Base-by-base conservation (phyloP, 768 basidiomycete species). In the Russula lepida region DNA sequence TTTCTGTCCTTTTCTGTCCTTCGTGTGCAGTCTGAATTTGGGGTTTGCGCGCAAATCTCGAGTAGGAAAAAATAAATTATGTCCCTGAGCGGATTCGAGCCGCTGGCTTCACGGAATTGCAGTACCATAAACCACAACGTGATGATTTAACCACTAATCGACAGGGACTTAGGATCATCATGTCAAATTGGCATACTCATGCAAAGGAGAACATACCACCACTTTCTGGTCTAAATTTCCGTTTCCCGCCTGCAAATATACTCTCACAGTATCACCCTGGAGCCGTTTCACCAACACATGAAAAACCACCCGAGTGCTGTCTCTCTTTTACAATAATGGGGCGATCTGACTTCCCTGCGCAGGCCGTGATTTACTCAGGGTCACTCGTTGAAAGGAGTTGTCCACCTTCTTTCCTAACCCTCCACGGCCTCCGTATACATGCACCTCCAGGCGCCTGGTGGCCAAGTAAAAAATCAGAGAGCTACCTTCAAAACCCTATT, bases 61-160 rank as follows among this genome's bases (percentile, higher is more conserved):
- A 11, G 28, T n/a, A 6, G 19, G 30, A 54, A 27, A 39, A 48
- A 58, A 53, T 8, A 13, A 17, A 4, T 9, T 44, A 12, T 63
- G 62, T 63, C 62, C 62, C 62, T 56, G 59, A 54, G 52, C 53
- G 59, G 62, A 63, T 54, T 63, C 62, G 62, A 63, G 62, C 62
- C 59, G 53, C 52, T 54, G 62, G 62, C 62, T 63, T 63, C 62
- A 63, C 62, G 62, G 62, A 55, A 4, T 43, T 60, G 59, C 7
- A 6, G 23, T 12, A 6, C 21, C 21, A 2, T 6, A 37, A 37
- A 28, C 62, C 62, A 63, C 62, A 63, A 63, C 59, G 62, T 63
- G 62, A 63, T 63, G 62, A 63, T 63, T 63, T 63, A 61, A 63
- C 62, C 62, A 63, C 62, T 63, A 63, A 63, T 63, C 62, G 62